A percentile compares a stretch with the other conserved stretches of the same genome.
phyloP scores from a whole-genome alignment of 768 basidiomycete genomes.

The Steccherinum ochraceum region DNA sequence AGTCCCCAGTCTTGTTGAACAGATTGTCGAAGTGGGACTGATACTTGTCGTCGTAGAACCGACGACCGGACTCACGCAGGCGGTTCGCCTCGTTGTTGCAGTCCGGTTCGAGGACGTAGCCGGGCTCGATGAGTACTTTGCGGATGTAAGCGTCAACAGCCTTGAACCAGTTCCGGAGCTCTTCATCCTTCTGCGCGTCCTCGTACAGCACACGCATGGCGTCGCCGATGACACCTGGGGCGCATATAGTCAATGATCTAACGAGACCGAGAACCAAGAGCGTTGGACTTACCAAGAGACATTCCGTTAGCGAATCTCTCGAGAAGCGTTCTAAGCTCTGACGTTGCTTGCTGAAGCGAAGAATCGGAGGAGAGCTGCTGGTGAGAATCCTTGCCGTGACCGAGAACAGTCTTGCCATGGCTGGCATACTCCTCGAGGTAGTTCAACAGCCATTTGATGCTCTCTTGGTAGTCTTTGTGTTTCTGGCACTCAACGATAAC shows the following conservation, averaged over 20 bases:
- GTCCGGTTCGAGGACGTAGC: slow-evolving; percentile 78
- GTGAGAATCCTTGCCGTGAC: slow-evolving; percentile 14
- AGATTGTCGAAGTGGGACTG: slow-evolving; percentile 75
- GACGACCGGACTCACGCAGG: slow-evolving; percentile 64
- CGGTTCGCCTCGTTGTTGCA: slow-evolving; percentile 58
- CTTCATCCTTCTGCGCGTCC: slow-evolving; percentile 70
- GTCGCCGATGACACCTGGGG: slow-evolving; percentile 61
- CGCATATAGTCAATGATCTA: too few relatives aligned
- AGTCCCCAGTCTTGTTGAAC: slow-evolving; percentile 62
- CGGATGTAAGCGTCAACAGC: slow-evolving; percentile 57
- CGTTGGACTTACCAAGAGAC: too few relatives aligned
- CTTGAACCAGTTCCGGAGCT: slow-evolving; percentile 69
- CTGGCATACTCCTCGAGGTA: slow-evolving; percentile 55
- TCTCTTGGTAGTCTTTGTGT: slow-evolving; percentile 84
- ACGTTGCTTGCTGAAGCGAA: slow-evolving; percentile 46
- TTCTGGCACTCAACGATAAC: slow-evolving; percentile 89
- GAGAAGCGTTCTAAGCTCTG: slow-evolving; percentile 71
- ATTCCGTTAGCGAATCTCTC: slow-evolving; percentile 84
- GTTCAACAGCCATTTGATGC: slow-evolving; percentile 66
- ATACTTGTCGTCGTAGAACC: slow-evolving; percentile 75
- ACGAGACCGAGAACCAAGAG: too few relatives aligned
- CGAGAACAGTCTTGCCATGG: slow-evolving; percentile 23
- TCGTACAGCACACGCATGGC: slow-evolving; percentile 66
- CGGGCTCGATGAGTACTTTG: slow-evolving; percentile 72
- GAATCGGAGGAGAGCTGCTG: slow-evolving; percentile 36